Conservation (phyloP, 2,329 filamentous ascomycete species). For the Chaetomiaceae sp. region DNA sequence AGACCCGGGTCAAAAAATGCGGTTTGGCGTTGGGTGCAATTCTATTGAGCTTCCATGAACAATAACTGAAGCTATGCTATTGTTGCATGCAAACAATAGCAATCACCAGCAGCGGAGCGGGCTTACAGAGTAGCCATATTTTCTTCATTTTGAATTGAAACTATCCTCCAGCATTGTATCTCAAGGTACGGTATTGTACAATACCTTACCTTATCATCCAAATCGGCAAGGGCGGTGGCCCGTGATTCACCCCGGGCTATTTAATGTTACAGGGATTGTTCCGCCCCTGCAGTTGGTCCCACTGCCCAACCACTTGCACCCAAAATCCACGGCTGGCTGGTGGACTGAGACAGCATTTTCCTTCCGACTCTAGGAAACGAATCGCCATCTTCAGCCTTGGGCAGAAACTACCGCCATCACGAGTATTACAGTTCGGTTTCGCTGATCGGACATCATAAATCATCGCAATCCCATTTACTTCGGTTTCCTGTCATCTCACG, state of each 20-base stretch:
- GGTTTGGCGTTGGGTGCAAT: background rate
- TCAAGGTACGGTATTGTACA: background rate
- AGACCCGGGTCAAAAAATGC: no score
- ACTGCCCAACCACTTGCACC: constrained; percentile 7
- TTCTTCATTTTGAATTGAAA: no score
- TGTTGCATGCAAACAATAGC: background rate
- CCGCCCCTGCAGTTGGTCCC: constrained; percentile 1
- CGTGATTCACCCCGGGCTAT: no score
- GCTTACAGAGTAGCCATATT: no score
- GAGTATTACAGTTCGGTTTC: no score
- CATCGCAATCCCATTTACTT: background rate
- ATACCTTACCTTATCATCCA: background rate
- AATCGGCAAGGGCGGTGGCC: constrained; percentile 3
- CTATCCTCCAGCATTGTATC: no score
- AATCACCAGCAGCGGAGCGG: background rate
- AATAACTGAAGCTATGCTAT: background rate
- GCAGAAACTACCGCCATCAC: constrained; percentile 2
- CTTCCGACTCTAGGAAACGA: background rate
- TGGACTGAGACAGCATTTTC: constrained; percentile 17
- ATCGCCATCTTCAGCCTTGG: background rate
- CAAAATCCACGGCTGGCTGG: constrained; percentile 10
- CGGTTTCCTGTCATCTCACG: background rate
- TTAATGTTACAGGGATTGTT: constrained; percentile 8
- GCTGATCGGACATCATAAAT: background rate
- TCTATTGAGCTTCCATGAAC: background rate